Evolutionary conservation across 1,284 basidiomycete genomes (phyloP).

Genomic region (Cryptococcus sp.): DNA sequence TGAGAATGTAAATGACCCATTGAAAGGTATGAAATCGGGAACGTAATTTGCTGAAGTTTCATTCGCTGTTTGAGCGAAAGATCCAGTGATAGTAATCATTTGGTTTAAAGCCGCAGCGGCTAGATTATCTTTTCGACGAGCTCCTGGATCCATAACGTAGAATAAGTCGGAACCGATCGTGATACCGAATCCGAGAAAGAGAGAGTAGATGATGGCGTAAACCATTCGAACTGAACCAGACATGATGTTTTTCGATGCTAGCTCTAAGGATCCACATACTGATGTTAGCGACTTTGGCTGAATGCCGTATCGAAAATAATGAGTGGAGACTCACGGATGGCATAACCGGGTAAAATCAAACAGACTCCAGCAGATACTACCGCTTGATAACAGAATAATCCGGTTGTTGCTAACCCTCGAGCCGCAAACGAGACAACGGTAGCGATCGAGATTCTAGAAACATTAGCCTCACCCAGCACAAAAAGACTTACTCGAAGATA

Average conservation of each 20-base stretch:
- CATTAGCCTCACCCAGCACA: background rate
- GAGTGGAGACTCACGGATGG: slow-evolving; percentile 60
- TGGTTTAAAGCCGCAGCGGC: slow-evolving; percentile 55
- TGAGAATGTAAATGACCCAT: slow-evolving; percentile 71
- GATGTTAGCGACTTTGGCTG: slow-evolving; percentile 12
- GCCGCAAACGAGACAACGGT: slow-evolving; percentile 78
- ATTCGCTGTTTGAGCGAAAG: slow-evolving; percentile 54
- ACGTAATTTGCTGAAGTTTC: slow-evolving; percentile 1
- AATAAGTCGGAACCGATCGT: slow-evolving; percentile 83
- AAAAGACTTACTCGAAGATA: slow-evolving; percentile 70
- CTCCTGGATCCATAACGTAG: slow-evolving; percentile 65
- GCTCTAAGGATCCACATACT: slow-evolving; percentile 80
- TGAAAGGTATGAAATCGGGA: slow-evolving; percentile 30
- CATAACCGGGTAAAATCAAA: slow-evolving; percentile 55
- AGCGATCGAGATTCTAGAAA: slow-evolving; percentile 66
- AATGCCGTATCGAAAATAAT: background rate
- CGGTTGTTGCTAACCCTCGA: slow-evolving; percentile 65
- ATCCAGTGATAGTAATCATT: slow-evolving; percentile 59
- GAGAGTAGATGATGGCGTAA: slow-evolving; percentile 79
- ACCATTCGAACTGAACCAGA: slow-evolving; percentile 86
- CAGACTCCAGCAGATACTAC: slow-evolving; percentile 72
- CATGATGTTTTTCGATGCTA: slow-evolving; percentile 82
- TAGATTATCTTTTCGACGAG: slow-evolving; percentile 55
- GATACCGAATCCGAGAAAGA: slow-evolving; percentile 84
- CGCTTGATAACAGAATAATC: slow-evolving; percentile 75